phyloP scores from a whole-genome alignment of 2,329 filamentous ascomycete species.

The Beauveria scarabaeidicola region DNA sequence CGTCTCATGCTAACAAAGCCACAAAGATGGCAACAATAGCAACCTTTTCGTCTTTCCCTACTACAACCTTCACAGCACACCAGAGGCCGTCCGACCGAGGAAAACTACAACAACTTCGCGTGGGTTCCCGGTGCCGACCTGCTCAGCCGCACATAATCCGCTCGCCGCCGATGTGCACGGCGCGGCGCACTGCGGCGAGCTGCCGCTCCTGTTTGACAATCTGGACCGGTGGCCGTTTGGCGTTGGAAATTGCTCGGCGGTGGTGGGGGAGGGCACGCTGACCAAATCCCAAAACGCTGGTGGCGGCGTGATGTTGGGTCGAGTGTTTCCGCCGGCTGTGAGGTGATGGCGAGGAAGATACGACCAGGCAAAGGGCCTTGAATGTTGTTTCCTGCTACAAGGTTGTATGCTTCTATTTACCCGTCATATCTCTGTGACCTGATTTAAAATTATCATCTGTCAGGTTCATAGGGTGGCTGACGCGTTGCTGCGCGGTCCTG shows the following conservation, averaged over 20 bases:
- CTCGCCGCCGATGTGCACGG: constrained; percentile 3
- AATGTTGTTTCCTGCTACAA: too few species aligned
- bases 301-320: constrained; percentile 12
- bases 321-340: not conserved
- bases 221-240: constrained; percentile 14
- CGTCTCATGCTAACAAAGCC: not conserved
- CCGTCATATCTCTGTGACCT: too few species aligned
- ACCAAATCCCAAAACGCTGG: constrained; percentile 9
- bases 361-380: not conserved
- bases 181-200: constrained; percentile 13
- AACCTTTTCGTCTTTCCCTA: not conserved
- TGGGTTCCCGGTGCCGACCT: not conserved
- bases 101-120: not conserved
- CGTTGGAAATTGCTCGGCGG: constrained; percentile 13
- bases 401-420: too few species aligned
- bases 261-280: constrained; percentile 9
- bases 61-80: not conserved
- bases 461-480: not conserved
- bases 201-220: constrained; percentile 15
- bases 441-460: not conserved
- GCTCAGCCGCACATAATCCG: not conserved
- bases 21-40: not conserved
- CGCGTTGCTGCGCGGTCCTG: too few species aligned
- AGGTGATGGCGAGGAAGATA: not conserved
- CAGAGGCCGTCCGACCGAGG: not conserved